Base-by-base conservation (phyloP, 345 rosid genomes). In the Erodium maritimum region DNA sequence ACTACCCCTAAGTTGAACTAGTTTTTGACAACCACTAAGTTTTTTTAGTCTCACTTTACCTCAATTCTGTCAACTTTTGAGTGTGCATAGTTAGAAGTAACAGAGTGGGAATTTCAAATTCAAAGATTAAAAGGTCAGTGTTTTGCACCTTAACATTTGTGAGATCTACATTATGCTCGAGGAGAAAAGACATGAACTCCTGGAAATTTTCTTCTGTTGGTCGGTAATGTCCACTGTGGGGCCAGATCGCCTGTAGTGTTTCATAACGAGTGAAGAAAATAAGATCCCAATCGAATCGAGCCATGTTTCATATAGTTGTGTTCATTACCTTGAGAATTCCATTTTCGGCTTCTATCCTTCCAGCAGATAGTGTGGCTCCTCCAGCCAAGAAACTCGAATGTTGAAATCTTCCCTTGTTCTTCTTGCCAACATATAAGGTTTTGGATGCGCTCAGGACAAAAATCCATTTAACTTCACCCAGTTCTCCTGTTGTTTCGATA, bases 191-290 rank as follows among this genome's bases (percentile, higher is more conserved):
- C 77, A 85, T 67, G 67, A 93, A 82, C 52, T 74, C 94, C 69
- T 72, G 79, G 58, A 87, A 89, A 69, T 93, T 93, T 70, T 93
- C 99, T 62, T 89, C 91, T 21, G 95, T 89, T 45, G 96, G 96
- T 61, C 86, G 96, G 74, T 89, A 93, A 55, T 93, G 96, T 68
- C 96, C 96, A 20, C 95, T 93, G 64, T 93, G 96, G 64, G 94
- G 96, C 96, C 95, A 93, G 67, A 93, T 76, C 50, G 91, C 86
- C 95, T 91, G 61, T 37, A 18, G 67, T 62, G 19, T 57, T 48
- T 48, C n/a, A n/a, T n/a, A n/a, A n/a, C n/a, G n/a, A n/a, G 5
- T 7, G 8, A 42, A 42, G 3, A 42, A 14, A 42, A 42, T 14
- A 42, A 42, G 48, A 42, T 7, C 3, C 48, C 14, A 42, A 10